A percentile compares a stretch with the other conserved stretches of the same genome.
These are phyloP conservation scores for Iodosphaeria phyllophila DNA, from an alignment of 2,329 filamentous ascomycete genomes.

Conservation along the genomic window DNA sequence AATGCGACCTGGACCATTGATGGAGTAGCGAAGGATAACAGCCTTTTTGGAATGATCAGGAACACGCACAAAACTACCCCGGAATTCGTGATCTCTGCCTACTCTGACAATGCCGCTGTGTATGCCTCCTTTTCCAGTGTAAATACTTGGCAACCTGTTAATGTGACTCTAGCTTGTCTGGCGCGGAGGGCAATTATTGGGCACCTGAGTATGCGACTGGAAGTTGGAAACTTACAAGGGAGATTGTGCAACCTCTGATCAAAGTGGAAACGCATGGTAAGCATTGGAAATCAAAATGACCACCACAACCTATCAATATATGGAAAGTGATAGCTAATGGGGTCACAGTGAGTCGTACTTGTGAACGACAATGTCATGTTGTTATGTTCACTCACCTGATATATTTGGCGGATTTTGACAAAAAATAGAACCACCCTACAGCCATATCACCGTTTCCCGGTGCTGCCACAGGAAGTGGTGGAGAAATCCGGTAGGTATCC, in stretches of 20 bases:
- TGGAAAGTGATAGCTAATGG: too few relatives aligned
- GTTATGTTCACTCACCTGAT: too few relatives aligned
- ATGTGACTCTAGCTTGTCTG: constrained; percentile 34
- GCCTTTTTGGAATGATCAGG: constrained; percentile 87
- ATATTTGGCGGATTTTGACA: not conserved
- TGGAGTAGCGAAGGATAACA: constrained; percentile 58
- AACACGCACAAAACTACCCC: constrained; percentile 80
- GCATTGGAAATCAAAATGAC: not conserved
- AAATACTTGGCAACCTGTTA: too few relatives aligned
- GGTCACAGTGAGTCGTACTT: too few relatives aligned
- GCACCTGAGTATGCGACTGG: constrained; percentile 73
- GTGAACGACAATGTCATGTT: too few relatives aligned
- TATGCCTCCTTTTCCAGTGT: constrained; percentile 1
- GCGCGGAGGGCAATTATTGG: constrained; percentile 60
- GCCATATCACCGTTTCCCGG: constrained; percentile 66
- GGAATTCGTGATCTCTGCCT: constrained; percentile 77
- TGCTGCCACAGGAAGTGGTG: constrained; percentile 85
- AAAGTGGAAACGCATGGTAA: constrained; percentile 97
- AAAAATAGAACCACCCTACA: constrained; percentile 68
- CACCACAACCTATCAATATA: too few relatives aligned
- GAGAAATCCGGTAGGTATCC: constrained; percentile 70
- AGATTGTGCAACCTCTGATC: constrained; percentile 69
- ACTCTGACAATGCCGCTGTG: constrained; percentile 96
- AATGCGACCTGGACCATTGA: constrained; percentile 95
- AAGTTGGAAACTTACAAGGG: constrained; percentile 73